Evolutionary conservation across 768 basidiomycete genomes (phyloP).

Genomic region (Boletus rex-veris): DNA sequence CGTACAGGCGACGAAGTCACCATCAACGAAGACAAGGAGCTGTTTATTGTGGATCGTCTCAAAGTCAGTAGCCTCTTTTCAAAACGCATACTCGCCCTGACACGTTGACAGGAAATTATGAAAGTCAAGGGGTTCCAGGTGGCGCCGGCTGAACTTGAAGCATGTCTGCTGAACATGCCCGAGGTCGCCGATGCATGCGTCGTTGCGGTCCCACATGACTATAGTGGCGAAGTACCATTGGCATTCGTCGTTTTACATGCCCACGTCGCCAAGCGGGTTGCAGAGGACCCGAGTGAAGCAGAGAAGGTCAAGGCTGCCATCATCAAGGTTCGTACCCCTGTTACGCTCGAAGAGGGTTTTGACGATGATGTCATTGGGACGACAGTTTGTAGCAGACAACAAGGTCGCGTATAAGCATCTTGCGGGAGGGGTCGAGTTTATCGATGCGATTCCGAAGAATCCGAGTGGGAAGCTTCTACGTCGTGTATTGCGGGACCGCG

Average conservation of each 20-base stretch:
- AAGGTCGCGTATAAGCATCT: conserved; percentile 59
- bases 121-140: conserved; percentile 74
- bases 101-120: conserved; percentile 50
- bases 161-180: conserved; percentile 55
- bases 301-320: conserved; percentile 44
- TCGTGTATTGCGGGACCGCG: conserved; percentile 50
- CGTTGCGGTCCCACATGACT: conserved; percentile 64
- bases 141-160: conserved; percentile 71
- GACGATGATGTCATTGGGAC: neutral
- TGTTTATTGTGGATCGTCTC: conserved; percentile 61
- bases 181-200: conserved; percentile 64
- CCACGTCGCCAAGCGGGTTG: conserved; percentile 37
- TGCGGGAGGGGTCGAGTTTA: conserved; percentile 55
- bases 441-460: conserved; percentile 55
- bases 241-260: conserved; percentile 59
- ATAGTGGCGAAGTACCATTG: conserved; percentile 67
- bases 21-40: conserved; percentile 50
- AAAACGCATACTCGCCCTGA: neutral
- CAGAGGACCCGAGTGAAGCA: conserved; percentile 26
- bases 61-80: conserved; percentile 39
- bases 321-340: conserved; percentile 37
- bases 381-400: conserved; percentile 51
- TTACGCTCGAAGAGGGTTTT: neutral
- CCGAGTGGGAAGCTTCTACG: conserved; percentile 60
- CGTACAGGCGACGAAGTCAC: conserved; percentile 64